Evolutionary conservation across 2,329 filamentous ascomycete genomes (phyloP).

Genomic region (Colletotrichum orchidophilum): DNA sequence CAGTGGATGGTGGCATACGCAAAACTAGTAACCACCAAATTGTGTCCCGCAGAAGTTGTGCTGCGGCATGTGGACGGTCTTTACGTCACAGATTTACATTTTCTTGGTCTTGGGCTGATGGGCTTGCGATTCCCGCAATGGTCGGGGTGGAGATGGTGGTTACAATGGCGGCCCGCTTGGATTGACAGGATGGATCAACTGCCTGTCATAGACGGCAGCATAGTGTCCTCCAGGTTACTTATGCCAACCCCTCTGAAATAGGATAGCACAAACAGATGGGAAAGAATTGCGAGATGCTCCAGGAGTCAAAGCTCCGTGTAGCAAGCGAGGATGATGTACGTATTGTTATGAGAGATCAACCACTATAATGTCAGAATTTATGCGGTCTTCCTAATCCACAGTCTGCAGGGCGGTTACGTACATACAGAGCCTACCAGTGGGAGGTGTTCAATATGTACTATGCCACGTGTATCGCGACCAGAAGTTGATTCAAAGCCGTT

Average conservation of each 20-base stretch:
- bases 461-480: not conserved
- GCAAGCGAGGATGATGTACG: conserved; percentile 26
- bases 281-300: not conserved
- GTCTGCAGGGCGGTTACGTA: not conserved
- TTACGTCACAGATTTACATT: not conserved
- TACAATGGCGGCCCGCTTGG: not conserved
- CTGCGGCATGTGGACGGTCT: not conserved
- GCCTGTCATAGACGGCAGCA: not conserved
- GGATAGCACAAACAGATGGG: conserved; percentile 1
- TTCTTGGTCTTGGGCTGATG: not conserved
- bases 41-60: not conserved
- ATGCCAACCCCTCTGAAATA: not conserved
- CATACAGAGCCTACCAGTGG: not conserved
- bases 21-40: not conserved
- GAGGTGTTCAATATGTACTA: not conserved
- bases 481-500: not conserved
- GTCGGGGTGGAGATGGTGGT: not conserved
- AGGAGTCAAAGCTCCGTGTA: not conserved
- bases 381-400: not conserved
- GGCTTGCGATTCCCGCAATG: not conserved
- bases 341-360: conserved; percentile 33
- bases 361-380: conserved; percentile 34
- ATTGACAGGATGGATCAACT: not conserved
- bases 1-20: not conserved
- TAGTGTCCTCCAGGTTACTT: not conserved